These are phyloP conservation scores for Ceriops decandra DNA, from an alignment of 345 rosid genomes.

Conservation along the genomic window DNA sequence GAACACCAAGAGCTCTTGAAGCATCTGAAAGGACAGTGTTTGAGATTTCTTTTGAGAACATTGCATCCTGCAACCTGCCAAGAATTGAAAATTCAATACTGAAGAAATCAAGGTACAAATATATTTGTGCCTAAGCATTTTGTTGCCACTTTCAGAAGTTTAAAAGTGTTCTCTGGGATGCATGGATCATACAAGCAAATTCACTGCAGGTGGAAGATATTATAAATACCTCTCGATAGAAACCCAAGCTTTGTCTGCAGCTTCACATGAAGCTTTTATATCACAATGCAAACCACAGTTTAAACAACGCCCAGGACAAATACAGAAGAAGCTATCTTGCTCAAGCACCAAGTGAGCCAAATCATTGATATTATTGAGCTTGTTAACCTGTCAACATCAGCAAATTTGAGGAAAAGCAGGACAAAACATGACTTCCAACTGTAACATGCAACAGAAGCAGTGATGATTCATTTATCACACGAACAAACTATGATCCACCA, in stretches of 20 bases:
- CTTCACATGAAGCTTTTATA: conserved; percentile 38
- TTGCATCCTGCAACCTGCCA: conserved; percentile 55
- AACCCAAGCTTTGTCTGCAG: conserved; percentile 48
- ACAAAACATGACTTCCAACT: background rate
- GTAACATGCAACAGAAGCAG: background rate
- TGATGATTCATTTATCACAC: background rate
- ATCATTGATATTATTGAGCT: conserved; percentile 24
- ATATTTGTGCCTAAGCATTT: too few species aligned
- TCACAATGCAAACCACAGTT: conserved; percentile 51
- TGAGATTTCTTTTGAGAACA: conserved; percentile 32
- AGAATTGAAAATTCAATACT: conserved; percentile 5
- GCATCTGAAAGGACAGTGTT: conserved; percentile 40
- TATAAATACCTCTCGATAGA: conserved; percentile 44
- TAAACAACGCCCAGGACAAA: conserved; percentile 53
- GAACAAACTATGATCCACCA: background rate
- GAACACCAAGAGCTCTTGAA: conserved; percentile 43
- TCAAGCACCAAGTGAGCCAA: conserved; percentile 32
- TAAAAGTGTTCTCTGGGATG: background rate
- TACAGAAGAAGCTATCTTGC: conserved; percentile 20
- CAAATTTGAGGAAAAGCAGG: background rate
- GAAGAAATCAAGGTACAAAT: background rate
- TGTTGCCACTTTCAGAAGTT: background rate
- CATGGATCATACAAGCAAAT: background rate
- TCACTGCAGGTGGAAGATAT: conserved; percentile 1
- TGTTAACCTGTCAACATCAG: conserved; percentile 30